Evolutionary conservation across 768 basidiomycete genomes (phyloP), one percentile per base, ranked within the genome.

Genomic region (Boletus rubropictus): DNA sequence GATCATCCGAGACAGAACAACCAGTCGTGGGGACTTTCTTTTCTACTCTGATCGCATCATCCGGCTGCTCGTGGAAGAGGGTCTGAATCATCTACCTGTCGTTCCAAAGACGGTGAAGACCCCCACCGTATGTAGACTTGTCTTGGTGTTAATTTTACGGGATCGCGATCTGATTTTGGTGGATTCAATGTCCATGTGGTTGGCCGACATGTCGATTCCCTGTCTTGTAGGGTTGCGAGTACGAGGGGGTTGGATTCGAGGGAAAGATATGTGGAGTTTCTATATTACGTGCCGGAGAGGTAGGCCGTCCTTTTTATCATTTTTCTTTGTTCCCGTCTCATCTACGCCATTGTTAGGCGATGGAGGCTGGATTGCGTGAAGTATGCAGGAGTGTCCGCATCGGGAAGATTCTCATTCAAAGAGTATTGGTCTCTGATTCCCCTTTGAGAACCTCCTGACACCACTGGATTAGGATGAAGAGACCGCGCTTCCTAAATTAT

Each of bases 191-290:
- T 11, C 12, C 18, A 21, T 22, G n/a, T 17, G 49, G n/a, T n/a
- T n/a, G n/a, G n/a, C 5, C 42, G 20, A 48, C 39, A 15, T n/a
- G 20, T 32, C 17, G 15, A 1, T 37, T 31, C n/a, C 24, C 27
- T 12, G 17, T 42, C 56, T 3, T 56, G 58, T 43, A 85, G 81
- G 93, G 93, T 42, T 78, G 81, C 42, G 75, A 74, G 7, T 96
- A 94, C 64, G 79, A 89, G 48, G 95, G 95, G 15, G 91, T 97
- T 2, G 86, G 90, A 0, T 99, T 99, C 60, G 86, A 95, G 60
- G 95, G 95, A 6, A 90, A 91, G 72, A 95, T 97, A 52, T 95
- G 93, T 59, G 93, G 93, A 14, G 93, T 97, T 20, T 93, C 90
- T 5, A 97, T 97, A 59, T 76, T 97, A 58, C 77, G 95, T 14